Percentiles rank a stretch among this genome's conserved stretches.
Conservation (phyloP, 2,329 filamentous ascomycete species). For the Stylonectria norvegica region DNA sequence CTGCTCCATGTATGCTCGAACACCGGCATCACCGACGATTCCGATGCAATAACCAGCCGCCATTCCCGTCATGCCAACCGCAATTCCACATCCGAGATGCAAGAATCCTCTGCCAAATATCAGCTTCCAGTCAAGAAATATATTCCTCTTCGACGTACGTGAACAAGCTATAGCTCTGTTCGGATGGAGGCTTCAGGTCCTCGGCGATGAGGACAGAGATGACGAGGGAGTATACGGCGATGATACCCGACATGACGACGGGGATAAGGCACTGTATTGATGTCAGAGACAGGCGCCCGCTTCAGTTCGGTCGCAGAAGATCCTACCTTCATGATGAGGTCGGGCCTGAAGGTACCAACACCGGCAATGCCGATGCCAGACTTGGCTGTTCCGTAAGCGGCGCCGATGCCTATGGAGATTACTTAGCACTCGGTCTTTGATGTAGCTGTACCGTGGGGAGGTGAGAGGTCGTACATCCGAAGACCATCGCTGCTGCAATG, state of each 20-base stretch:
- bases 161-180: slow-evolving; percentile 75
- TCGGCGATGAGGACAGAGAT: slow-evolving; percentile 94
- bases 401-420: slow-evolving; percentile 55
- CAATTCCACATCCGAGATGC: slow-evolving; percentile 86
- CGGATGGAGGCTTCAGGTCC: slow-evolving; percentile 71
- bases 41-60: slow-evolving; percentile 97
- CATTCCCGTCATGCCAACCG: slow-evolving; percentile 87
- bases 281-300: slow-evolving; percentile 12
- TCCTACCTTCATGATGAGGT: slow-evolving; percentile 84
- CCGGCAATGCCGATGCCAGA: slow-evolving; percentile 85
- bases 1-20: slow-evolving; percentile 94
- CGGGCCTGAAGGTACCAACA: slow-evolving; percentile 78
- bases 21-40: slow-evolving; percentile 89
- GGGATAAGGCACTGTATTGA: slow-evolving; percentile 70
- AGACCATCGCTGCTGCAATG: slow-evolving; percentile 79
- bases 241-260: slow-evolving; percentile 98
- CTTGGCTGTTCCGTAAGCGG: slow-evolving; percentile 84
- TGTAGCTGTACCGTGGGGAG: slow-evolving; percentile 11
- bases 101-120: slow-evolving; percentile 68
- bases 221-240: slow-evolving; percentile 96
- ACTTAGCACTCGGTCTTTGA: slow-evolving; percentile 24
- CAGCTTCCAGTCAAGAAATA: slow-evolving; percentile 11
- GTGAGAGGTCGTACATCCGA: slow-evolving; percentile 62
- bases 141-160: slow-evolving; percentile 50
- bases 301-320: neutral